Percentiles rank a stretch among this genome's conserved stretches.
These are phyloP conservation scores for Ascochyta rabiei DNA, from an alignment of 2,329 filamentous ascomycete genomes.

Conservation along the genomic window DNA sequence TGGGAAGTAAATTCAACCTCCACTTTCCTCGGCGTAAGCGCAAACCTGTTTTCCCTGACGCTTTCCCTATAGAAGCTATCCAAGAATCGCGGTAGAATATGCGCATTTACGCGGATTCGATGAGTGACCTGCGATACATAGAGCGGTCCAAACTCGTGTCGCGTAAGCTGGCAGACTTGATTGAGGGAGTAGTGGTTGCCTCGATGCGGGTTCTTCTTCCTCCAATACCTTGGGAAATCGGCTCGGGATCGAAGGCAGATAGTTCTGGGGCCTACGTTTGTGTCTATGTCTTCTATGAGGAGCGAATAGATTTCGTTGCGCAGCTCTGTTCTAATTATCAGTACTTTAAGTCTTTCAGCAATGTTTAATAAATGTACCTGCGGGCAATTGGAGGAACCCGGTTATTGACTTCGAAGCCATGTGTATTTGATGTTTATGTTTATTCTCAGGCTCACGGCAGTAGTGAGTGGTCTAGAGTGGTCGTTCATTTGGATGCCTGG, in stretches of 20 bases:
- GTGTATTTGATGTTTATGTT: neutral
- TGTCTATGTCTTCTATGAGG: conserved; percentile 12
- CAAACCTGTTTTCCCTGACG: neutral
- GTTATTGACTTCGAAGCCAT: neutral
- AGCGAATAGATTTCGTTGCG: conserved; percentile 8
- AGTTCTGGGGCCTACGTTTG: conserved; percentile 9
- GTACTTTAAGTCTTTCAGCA: neutral
- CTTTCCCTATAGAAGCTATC: neutral
- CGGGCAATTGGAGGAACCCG: conserved; percentile 3
- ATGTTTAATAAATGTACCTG: neutral
- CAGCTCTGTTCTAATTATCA: conserved; percentile 1
- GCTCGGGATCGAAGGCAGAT: conserved; percentile 1
- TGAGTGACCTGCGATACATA: conserved; percentile 6
- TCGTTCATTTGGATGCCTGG: conserved; percentile 10
- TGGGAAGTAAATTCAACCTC: conserved; percentile 7
- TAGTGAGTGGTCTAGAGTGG: neutral
- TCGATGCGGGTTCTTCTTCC: conserved; percentile 5
- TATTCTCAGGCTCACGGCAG: neutral
- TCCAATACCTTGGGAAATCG: conserved; percentile 8
- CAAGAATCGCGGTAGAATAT: neutral
- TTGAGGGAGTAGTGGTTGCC: conserved; percentile 6
- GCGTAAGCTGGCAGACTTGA: conserved; percentile 6
- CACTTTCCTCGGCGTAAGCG: neutral
- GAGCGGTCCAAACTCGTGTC: conserved; percentile 6
- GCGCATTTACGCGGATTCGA: conserved; percentile 2